Base-by-base conservation (phyloP, 495 filamentous ascomycete genomes). In the Aspergillus ostianus region DNA sequence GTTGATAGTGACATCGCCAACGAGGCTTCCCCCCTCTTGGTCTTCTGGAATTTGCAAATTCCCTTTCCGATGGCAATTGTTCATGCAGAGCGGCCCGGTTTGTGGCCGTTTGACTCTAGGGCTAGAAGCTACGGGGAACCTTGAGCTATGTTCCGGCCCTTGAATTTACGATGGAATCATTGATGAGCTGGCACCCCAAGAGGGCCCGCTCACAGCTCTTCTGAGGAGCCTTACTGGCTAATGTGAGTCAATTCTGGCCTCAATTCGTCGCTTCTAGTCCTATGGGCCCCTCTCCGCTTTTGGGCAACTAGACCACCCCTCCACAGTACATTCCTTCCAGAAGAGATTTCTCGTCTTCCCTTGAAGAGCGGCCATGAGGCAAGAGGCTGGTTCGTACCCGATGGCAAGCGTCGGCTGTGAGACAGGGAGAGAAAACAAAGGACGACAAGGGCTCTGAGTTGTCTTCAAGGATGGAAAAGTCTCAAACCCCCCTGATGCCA, bases 41-140 rank as follows among this genome's bases (percentile, higher is more conserved):
- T 60, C 57, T 47, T 47, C 41, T 60, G 50, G 47, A 52, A 23
- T 56, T 57, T 67, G 58, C 65, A 67, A 57, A 27, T n/a, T 36
- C 48, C 47, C 46, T 58, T 54, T 53, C 32, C 58, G 59, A 56
- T 51, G 30, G 60, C 59, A 60, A 55, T 55, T 60, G 56, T 62
- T 70, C 68, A 72, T 75, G 74, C 74, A 77, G 56, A 67, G 71
- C 72, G 69, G 72, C 74, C 72, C 68, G 66, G 69, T 61, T 55
- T 62, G 47, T 64, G 61, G 29, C 55, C 54, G 56, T 61, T 65
- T 63, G 27, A 48, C 44, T 61, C 55, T 55, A 63, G 62, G 59
- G 60, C 64, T 66, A 60, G 59, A 20, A 50, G 56, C 41, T 44
- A 18, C 32, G 46, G 20, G 41, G 45, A 47, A 26, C 21, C n/a